Evolutionary conservation across 2,329 filamentous ascomycete genomes (phyloP).

Genomic region (Fusarium solani-melongenae): DNA sequence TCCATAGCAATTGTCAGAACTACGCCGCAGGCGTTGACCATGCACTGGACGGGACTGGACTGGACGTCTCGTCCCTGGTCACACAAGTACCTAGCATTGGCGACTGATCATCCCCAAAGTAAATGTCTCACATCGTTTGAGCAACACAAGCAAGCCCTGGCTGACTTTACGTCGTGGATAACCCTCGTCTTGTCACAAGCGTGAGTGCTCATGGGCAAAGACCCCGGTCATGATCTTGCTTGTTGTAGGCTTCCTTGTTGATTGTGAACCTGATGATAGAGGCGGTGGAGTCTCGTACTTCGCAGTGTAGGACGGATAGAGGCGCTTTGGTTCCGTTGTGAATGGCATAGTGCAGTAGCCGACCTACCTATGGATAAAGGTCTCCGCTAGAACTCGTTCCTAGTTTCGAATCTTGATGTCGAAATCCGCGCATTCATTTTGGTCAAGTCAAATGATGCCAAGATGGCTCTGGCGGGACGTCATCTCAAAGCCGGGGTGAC

Average conservation of each 20-base stretch:
- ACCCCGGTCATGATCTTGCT: background rate
- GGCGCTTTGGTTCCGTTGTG: background rate
- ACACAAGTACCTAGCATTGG: slow-evolving; percentile 20
- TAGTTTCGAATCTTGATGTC: background rate
- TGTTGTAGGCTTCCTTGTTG: background rate
- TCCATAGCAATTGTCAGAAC: slow-evolving; percentile 34
- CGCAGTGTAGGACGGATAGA: background rate
- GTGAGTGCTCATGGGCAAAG: background rate
- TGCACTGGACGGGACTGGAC: slow-evolving; percentile 2
- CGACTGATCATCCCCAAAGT: slow-evolving; percentile 34
- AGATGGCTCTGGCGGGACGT: background rate
- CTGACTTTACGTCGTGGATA: background rate
- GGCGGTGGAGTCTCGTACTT: background rate
- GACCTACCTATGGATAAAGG: background rate
- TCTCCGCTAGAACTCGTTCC: background rate
- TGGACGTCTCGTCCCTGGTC: slow-evolving; percentile 11
- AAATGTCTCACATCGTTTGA: slow-evolving; percentile 40
- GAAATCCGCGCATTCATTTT: background rate
- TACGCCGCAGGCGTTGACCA: slow-evolving; percentile 35
- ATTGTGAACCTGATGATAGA: background rate
- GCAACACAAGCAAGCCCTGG: slow-evolving; percentile 16
- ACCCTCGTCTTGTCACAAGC: background rate
- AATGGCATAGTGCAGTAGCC: background rate
- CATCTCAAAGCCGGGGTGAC: slow-evolving; percentile 5
- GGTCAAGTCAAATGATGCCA: background rate